Base-by-base conservation (phyloP, 495 filamentous ascomycete species). In the Thozetella sp. region DNA sequence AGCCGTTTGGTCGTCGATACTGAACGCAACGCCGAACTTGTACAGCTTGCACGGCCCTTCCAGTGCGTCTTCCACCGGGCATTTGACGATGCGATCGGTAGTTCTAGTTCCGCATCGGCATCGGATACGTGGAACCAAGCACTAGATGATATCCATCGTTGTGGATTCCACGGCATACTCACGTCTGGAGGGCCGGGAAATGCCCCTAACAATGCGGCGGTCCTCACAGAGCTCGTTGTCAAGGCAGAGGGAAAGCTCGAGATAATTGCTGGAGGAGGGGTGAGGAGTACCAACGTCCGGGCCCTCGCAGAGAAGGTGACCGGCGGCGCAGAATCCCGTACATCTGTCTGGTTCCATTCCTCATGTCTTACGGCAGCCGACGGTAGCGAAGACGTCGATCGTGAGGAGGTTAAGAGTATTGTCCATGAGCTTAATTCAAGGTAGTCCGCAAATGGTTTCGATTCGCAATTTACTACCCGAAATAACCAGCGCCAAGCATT, bases 1-100 rank as follows among this genome's bases (percentile, higher is more conserved):
- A 53, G 46, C 34, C 67, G 65, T 19, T 54, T 66, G 58, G 59
- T 61, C n/a, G 68, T 73, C 40, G 67, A 63, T 55, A 53, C 58
- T 30, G 53, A 53, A 24, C 71, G 67, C 45, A 55, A 55, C 57
- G 22, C 19, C 2, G 50, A 37, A 10, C 69, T 76, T n/a, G 57
- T 71, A 3, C 34, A 48, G 22, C 57, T 58, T 11, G 64, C 72
- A 12, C 57, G 40, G 1, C 71, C 71, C 0, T 71, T 67, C 30
- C 62, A 58, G 22, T 56, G 64, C 20, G 62, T 71, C n/a, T 76
- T 73, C 45, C 73, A 76, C 34, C 67, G 73, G 12, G 73, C 73
- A 2, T 76, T 72, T 37, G 73, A 74, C 50, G 71, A 76, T 45
- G 57, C 70, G n/a, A 55, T 71, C 3, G 43, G 43, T 10, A 25